A percentile compares a stretch with the other conserved stretches of the same genome.
phyloP scores from a whole-genome alignment of 192 early-diverging fungal genomes.

The Chytriomyces confervae region DNA sequence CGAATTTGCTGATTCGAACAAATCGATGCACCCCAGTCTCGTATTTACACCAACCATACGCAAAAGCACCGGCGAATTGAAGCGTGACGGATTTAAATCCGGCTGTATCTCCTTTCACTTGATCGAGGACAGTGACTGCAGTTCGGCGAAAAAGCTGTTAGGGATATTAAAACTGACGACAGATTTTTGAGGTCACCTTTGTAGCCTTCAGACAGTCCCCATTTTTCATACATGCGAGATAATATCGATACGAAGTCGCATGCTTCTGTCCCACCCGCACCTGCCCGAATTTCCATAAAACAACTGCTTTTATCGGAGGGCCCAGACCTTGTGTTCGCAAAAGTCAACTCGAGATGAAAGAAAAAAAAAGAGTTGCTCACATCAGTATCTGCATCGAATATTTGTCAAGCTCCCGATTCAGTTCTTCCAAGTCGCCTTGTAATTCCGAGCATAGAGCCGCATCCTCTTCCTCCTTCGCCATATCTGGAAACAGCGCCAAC shows the following conservation, averaged over 20 bases:
- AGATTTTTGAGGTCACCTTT: slow-evolving; percentile 12
- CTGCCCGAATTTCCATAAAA: slow-evolving; percentile 60
- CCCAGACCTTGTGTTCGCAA: slow-evolving; percentile 33
- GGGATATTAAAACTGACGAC: neutral
- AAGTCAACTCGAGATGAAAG: neutral
- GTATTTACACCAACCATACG: slow-evolving; percentile 60
- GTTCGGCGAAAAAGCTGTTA: neutral
- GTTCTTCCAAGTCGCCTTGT: slow-evolving; percentile 35
- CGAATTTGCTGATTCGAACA: slow-evolving; percentile 60
- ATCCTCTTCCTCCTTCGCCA: slow-evolving; percentile 52
- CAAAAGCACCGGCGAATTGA: slow-evolving; percentile 54
- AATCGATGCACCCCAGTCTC: slow-evolving; percentile 61
- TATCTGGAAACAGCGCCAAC: slow-evolving; percentile 18
- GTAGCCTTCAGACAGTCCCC: slow-evolving; percentile 42
- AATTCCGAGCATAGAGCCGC: slow-evolving; percentile 40
- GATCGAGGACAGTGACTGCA: slow-evolving; percentile 49
- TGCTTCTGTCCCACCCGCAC: slow-evolving; percentile 56
- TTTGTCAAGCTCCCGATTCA: slow-evolving; percentile 39
- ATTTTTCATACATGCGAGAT: slow-evolving; percentile 53
- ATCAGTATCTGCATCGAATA: slow-evolving; percentile 53
- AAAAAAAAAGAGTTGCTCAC: slow-evolving; percentile 19
- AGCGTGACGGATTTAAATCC: slow-evolving; percentile 53
- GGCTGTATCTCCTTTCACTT: slow-evolving; percentile 50
- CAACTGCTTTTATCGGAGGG: slow-evolving; percentile 56
- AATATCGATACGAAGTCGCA: slow-evolving; percentile 56